Conservation (phyloP, 73 alveolate genomes). For the Tetrahymena malaccensis region DNA sequence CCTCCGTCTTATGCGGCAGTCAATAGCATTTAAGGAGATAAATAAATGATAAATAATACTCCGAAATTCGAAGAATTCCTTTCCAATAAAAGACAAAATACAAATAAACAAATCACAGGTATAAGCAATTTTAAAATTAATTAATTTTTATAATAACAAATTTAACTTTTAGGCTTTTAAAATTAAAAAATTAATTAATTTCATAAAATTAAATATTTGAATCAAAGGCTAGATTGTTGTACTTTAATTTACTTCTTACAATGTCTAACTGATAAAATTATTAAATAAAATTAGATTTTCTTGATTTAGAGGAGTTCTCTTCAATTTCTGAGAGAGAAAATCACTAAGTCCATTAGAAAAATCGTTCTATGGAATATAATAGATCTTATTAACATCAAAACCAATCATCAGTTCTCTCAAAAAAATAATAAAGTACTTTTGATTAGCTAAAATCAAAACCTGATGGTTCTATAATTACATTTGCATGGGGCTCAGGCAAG, state of each 20-base stretch:
- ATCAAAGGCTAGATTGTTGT: no score
- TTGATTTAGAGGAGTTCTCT: not conserved
- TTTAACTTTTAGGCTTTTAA: no score
- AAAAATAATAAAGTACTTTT: not conserved
- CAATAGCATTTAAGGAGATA: not conserved
- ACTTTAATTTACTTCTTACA: no score
- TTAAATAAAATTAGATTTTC: not conserved
- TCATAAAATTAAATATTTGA: no score
- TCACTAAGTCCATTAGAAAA: not conserved
- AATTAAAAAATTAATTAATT: no score
- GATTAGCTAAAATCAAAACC: not conserved
- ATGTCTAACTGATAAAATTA: no score
- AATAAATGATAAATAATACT: not conserved
- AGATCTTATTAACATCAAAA: not conserved
- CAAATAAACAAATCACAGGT: not conserved
- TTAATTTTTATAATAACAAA: no score
- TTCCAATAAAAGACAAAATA: not conserved
- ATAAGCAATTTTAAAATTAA: not conserved
- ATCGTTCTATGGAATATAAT: not conserved
- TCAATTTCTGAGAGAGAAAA: not conserved
- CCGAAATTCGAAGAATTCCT: not conserved
- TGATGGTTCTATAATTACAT: not conserved
- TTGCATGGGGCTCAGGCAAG: conserved; percentile 87
- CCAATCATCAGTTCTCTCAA: not conserved
- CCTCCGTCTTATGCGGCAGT: not conserved